Percentiles rank a stretch among this genome's conserved stretches.
Evolutionary conservation across 306 rosid species (phyloP).

Genomic region (Quillaja saponaria): DNA sequence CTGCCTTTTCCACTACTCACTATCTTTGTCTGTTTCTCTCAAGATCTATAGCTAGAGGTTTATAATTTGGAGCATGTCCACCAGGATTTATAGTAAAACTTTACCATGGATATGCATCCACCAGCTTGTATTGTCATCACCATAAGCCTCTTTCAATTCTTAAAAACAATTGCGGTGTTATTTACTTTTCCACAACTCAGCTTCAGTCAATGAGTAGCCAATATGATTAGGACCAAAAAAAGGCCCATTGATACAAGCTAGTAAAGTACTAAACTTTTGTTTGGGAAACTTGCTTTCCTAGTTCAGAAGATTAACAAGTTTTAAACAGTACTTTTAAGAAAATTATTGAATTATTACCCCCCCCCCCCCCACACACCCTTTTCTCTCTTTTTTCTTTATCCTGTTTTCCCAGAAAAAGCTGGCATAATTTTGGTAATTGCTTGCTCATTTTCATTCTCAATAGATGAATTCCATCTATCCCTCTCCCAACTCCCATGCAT

Average conservation of each 20-base stretch:
- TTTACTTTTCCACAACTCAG: slow-evolving; percentile 2
- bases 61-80: neutral
- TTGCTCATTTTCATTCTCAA: slow-evolving; percentile 12
- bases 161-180: slow-evolving; percentile 4
- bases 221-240: neutral
- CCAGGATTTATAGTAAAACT: neutral
- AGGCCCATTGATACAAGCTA: too few species aligned
- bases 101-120: neutral
- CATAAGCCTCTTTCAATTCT: too few species aligned
- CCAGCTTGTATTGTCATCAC: slow-evolving; percentile 12
- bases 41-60: slow-evolving; percentile 2
- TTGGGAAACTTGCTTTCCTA: neutral
- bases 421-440: neutral
- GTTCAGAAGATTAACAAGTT: slow-evolving; percentile 4
- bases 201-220: slow-evolving; percentile 1
- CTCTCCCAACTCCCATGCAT: slow-evolving; percentile 16
- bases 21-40: neutral
- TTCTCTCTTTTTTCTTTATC: neutral
- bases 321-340: neutral
- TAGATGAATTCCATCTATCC: neutral
- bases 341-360: neutral
- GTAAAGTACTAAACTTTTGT: too few species aligned
- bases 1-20: too few species aligned
- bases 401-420: slow-evolving; percentile 5
- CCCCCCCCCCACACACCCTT: too few species aligned